These are phyloP conservation scores for Thermothielavioides terrestris DNA, from an alignment of 495 filamentous ascomycete genomes.

Conservation along the genomic window DNA sequence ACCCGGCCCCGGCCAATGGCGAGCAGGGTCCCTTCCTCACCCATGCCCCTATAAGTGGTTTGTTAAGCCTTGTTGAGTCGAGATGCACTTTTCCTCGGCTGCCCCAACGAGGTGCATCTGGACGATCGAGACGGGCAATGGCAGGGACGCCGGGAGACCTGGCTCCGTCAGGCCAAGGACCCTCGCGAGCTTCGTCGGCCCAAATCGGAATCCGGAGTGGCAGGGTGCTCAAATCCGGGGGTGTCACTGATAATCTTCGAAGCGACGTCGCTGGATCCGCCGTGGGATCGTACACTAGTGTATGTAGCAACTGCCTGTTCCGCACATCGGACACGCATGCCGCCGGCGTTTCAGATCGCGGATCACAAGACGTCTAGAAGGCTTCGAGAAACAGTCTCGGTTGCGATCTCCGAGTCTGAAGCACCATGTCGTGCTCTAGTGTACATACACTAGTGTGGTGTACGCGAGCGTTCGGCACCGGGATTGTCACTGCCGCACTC, in stretches of 20 bases:
- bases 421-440: not conserved
- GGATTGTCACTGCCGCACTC: no score
- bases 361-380: slow-evolving; percentile 23
- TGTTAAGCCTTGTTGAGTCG: slow-evolving; percentile 13
- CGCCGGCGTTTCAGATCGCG: slow-evolving; percentile 17
- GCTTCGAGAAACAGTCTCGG: slow-evolving; percentile 12
- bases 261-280: no score
- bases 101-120: not conserved
- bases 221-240: not conserved
- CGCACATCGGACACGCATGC: slow-evolving; percentile 11
- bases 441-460: not conserved
- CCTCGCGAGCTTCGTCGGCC: not conserved
- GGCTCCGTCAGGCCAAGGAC: not conserved
- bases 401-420: not conserved
- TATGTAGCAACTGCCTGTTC: not conserved
- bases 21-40: not conserved
- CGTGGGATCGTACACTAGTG: not conserved
- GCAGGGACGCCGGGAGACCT: not conserved
- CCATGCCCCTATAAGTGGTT: slow-evolving; percentile 12
- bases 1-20: slow-evolving; percentile 13
- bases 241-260: not conserved
- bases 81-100: slow-evolving; percentile 1
- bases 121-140: not conserved
- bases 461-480: no score
- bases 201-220: not conserved